Evolutionary conservation across 768 basidiomycete genomes (phyloP), one percentile per base, ranked within the genome.

Genomic region (Suillus sp.): DNA sequence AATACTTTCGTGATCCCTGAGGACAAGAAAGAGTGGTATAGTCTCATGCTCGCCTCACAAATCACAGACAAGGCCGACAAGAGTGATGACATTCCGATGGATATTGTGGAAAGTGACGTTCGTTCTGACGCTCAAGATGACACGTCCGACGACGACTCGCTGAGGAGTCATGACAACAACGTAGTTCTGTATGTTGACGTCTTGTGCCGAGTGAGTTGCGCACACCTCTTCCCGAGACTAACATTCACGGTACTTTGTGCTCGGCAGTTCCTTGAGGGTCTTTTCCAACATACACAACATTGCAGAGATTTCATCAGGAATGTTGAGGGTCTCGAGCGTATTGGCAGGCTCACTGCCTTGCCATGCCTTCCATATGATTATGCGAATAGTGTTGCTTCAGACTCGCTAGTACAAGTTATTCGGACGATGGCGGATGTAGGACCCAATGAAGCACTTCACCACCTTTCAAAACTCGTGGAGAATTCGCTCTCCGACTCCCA

Each of bases 281-380:
- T 99, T 47, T 96, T 99, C 79, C 95, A 96, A 69, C 95, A 96
- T 71, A 82, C 87, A 1, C 86, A 88, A 27, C 93, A 98, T 74
- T 92, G 92, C 80, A 87, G 87, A 67, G 96, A 98, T 68, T 98
- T 98, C 73, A 86, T 97, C 64, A 78, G 83, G 54, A 81, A 84
- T 64, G 81, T 88, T 5, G 85, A 95, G 69, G 87, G 93, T 55
- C 81, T 98, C 45, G 79, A 87, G 66, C 80, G 84, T 67, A 78
- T 99, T 61, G 88, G 93, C 66, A 83, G 85, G 67, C 80, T 98
- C 47, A 89, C 95, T 37, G 85, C 86, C 22, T 80, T 96, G 35
- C 92, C 95, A 14, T 96, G 92, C 72, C 80, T 96, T 34, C 95
- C 97, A 0, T 92, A 91, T 64, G 91, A 95, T 72, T 96, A 92